phyloP scores from a whole-genome alignment of 2,329 filamentous ascomycete species.

The Anthostomella pinea region DNA sequence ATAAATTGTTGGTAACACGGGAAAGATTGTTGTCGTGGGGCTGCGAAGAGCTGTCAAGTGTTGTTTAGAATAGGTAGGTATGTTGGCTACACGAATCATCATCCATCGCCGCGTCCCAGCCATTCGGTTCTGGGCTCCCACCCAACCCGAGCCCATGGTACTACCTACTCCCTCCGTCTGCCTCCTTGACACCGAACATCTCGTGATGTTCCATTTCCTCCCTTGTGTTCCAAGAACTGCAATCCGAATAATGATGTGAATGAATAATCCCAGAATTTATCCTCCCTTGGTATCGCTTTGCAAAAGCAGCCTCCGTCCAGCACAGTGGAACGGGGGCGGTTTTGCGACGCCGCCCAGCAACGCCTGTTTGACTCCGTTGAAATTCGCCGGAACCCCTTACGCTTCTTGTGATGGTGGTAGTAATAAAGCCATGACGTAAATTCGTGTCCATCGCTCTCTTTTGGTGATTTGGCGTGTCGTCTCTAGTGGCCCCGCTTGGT shows the following conservation, averaged over 20 bases:
- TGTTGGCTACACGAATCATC: no score
- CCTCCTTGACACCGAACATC: no score
- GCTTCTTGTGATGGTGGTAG: constrained; percentile 1
- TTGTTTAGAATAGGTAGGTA: no score
- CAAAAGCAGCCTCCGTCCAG: neutral
- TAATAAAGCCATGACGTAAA: constrained; percentile 4
- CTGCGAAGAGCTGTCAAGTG: no score
- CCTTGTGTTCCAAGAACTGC: constrained; percentile 6
- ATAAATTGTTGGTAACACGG: no score
- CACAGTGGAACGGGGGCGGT: neutral
- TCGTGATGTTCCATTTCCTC: constrained; percentile 3
- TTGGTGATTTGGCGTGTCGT: neutral
- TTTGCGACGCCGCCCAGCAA: constrained; percentile 25
- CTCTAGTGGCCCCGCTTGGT: neutral
- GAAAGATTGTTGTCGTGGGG: no score
- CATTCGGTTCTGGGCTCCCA: no score
- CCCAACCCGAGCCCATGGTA: no score
- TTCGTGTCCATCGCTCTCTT: constrained; percentile 3
- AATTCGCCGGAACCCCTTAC: constrained; percentile 12
- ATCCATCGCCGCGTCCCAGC: no score
- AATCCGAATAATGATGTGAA: constrained; percentile 5
- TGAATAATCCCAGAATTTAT: constrained; percentile 4
- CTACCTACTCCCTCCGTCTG: no score
- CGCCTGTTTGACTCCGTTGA: constrained; percentile 21
- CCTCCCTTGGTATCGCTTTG: constrained; percentile 16